Base-by-base conservation (phyloP, 108 stramenopile genomes). In the Craspedostauros australis region DNA sequence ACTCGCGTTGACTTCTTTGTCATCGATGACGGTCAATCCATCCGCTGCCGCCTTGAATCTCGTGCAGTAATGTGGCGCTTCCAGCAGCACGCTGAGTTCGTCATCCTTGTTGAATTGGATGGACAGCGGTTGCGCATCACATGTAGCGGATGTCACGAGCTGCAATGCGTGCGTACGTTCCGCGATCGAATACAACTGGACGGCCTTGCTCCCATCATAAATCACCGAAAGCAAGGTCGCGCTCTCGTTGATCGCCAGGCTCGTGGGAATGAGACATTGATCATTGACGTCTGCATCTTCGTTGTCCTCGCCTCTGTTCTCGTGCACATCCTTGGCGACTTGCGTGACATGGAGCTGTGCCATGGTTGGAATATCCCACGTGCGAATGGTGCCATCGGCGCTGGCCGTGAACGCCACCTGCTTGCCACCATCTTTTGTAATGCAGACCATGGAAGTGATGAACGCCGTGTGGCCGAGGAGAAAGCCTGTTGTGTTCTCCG, bases 381-480 rank as follows among this genome's bases (percentile, higher is more conserved):
- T 54, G 18, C 89, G 79, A 18, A 87, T 42, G 1, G 85, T 83
- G 25, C 69, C 66, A 55, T 91, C 89, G 0, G 84, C 89, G 55
- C 83, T 72, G 47, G 51, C 66, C 29, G 76, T 81, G 9, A 79
- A 58, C 41, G 73, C 70, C 32, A 76, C 31, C 2, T 62, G 38
- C 15, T 51, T 14, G 37, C 16, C 15, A 18, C 23, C 5, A n/a
- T 28, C 29, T 28, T 27, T 11, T 11, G 51, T 2, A 26, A 45
- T 9, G 23, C 56, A 54, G 50, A 74, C 82, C 46, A 88, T 56
- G 2, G 53, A 50, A 5, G 91, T 76, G 15, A 93, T 56, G 64
- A 76, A 93, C 14, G 76, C 66, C 19, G 63, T 21, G 56, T 93
- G 86, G 1, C 91, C 91, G 34, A 93, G 58, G 24, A 93, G 59